phyloP scores from a whole-genome alignment of 176 grass and related monocot species.

The Stipa capillata region DNA sequence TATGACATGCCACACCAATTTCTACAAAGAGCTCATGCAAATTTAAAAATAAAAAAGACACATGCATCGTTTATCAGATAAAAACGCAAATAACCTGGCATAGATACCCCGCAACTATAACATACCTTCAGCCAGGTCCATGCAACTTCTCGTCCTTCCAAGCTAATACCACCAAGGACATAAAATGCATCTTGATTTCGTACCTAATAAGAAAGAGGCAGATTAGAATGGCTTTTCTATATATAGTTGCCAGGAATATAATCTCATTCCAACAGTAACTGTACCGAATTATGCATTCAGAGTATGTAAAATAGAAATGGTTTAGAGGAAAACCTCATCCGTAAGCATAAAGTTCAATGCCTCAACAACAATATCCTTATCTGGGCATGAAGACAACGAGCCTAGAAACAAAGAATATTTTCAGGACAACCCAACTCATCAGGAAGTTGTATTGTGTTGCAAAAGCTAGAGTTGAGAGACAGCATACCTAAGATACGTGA shows the following conservation, averaged over 20 bases:
- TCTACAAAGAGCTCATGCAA: background rate
- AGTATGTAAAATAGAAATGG: background rate
- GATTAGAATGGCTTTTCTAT: constrained; percentile 3
- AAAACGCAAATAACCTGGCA: background rate
- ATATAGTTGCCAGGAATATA: background rate
- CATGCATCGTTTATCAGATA: background rate
- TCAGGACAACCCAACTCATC: background rate
- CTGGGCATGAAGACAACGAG: constrained; percentile 43
- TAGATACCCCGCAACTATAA: background rate
- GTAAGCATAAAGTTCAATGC: constrained; percentile 70
- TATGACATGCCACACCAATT: background rate
- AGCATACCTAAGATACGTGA: constrained; percentile 56
- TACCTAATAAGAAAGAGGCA: constrained; percentile 36
- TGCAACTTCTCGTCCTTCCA: constrained; percentile 76
- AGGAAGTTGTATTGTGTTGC: background rate
- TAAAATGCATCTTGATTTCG: constrained; percentile 77
- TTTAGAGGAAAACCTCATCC: constrained; percentile 44
- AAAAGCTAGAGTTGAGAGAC: background rate
- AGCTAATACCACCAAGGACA: constrained; percentile 52
- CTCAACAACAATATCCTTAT: constrained; percentile 71
- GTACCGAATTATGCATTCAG: background rate
- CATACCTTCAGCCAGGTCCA: constrained; percentile 88
- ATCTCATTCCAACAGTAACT: background rate
- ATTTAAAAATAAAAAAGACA: background rate
- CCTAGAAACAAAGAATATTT: constrained; percentile 37